Base-by-base conservation (phyloP, 2,329 filamentous ascomycete genomes). In the Aspergillus eucalypticola region DNA sequence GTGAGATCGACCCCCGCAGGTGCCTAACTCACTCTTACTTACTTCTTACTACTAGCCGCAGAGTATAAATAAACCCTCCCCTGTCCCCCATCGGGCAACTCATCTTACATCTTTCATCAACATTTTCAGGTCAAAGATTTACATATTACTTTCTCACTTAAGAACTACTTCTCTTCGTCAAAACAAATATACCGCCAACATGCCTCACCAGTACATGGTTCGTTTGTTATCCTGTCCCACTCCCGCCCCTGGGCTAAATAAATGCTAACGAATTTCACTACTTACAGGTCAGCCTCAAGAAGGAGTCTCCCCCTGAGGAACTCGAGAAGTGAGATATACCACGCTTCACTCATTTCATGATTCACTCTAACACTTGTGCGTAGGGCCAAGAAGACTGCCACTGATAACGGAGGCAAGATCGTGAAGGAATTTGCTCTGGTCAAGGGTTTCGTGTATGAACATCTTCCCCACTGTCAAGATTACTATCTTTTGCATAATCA, bases 381-480 rank as follows among this genome's bases (percentile, higher is more conserved):
- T 25, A 92, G 90, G 55, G 89, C 90, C 62, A 96, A 96, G 87
- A 80, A 93, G 75, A 80, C 88, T 60, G 90, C 88, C 68, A 79
- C 75, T 61, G 84, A 89, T 44, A 86, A 94, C 74, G 94, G 94
- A 73, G 94, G 92, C 74, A 87, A 86, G 77, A 95, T 98, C 79
- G 86, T 81, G 58, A 88, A 95, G 69, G 90, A 95, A 76, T 96
- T 91, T 83, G 88, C 80, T 62, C 79, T 96, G 69, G 92, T 96
- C 84, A 96, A 94, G 82, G 93, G 90, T 60, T 97, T 97, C 82
- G 88, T 90, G 94, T 97, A 87, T 68, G 90, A 83, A 21, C 41
- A 15, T 17, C 8, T 17, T 21, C 41, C 17, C 41, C 17, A 8
- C 50, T 35, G 25, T 60, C 35, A 29, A 8, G n/a, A 29, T 41